phyloP scores from a whole-genome alignment of 2,329 filamentous ascomycete genomes.

The Paracoccidioides brasiliensis region DNA sequence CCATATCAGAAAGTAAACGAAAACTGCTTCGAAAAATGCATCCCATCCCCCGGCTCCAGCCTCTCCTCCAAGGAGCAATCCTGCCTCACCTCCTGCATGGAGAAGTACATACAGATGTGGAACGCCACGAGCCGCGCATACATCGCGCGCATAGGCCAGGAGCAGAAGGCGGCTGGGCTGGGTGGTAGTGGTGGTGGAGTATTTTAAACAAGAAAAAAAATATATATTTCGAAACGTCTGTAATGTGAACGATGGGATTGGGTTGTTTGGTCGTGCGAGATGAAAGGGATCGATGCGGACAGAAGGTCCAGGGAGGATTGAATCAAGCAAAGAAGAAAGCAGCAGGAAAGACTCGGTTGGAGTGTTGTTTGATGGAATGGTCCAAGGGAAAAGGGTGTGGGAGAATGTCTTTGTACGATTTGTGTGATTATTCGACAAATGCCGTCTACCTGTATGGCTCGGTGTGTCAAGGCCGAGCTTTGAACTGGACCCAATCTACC shows the following conservation, averaged over 20 bases:
- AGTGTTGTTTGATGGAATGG: background rate
- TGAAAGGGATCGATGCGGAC: background rate
- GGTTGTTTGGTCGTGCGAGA: too few species aligned
- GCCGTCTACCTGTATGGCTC: background rate
- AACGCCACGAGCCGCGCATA: constrained; percentile 60
- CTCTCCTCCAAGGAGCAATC: constrained; percentile 55
- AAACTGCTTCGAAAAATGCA: constrained; percentile 67
- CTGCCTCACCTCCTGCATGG: constrained; percentile 66
- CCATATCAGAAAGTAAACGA: constrained; percentile 60
- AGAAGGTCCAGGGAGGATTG: too few species aligned
- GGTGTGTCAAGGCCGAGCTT: background rate
- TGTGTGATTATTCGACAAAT: background rate
- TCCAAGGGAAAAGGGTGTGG: background rate
- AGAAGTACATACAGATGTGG: constrained; percentile 74
- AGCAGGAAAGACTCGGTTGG: too few species aligned
- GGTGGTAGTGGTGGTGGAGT: background rate
- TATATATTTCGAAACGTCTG: too few species aligned
- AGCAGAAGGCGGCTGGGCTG: constrained; percentile 38
- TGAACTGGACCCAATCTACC: background rate
- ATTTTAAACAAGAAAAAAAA: background rate
- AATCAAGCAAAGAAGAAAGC: too few species aligned
- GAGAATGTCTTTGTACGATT: background rate
- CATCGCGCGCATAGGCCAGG: constrained; percentile 43
- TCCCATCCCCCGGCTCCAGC: constrained; percentile 50
- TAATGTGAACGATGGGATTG: too few species aligned